A percentile compares a stretch with the other conserved stretches of the same genome.
Conservation (phyloP, 208 protist species). For the Acanthamoeba rhysodes region DNA sequence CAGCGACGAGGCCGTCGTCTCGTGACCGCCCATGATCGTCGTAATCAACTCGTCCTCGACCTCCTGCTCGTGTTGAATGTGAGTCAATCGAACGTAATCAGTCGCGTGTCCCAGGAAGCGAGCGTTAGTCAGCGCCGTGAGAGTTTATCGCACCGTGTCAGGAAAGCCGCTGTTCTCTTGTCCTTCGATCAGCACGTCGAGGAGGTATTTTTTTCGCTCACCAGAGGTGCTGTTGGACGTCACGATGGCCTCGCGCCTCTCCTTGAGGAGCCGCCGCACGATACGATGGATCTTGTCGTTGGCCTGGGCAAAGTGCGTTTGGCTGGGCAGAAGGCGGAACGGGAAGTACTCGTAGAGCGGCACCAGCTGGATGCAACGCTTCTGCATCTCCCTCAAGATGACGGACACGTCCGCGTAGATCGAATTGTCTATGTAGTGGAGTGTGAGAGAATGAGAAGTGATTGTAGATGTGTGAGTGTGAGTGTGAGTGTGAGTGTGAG, state of each 20-base stretch:
- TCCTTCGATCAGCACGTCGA: slow-evolving; percentile 19
- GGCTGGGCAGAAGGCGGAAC: slow-evolving; percentile 36
- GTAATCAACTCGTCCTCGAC: slow-evolving; percentile 68
- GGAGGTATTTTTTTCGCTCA: slow-evolving; percentile 18
- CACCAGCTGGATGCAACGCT: slow-evolving; percentile 38
- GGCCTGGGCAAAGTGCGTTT: not conserved
- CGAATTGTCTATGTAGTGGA: slow-evolving; percentile 16
- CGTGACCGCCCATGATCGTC: slow-evolving; percentile 69
- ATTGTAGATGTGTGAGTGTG: no score
- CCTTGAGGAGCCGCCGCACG: slow-evolving; percentile 44
- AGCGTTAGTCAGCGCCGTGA: no score
- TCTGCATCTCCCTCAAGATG: slow-evolving; percentile 54
- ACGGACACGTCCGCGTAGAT: slow-evolving; percentile 42
- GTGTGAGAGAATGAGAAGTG: no score
- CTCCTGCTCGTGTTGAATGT: not conserved
- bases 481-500: not conserved
- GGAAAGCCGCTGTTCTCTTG: slow-evolving; percentile 56
- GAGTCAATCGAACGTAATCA: no score
- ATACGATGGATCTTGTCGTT: slow-evolving; percentile 70
- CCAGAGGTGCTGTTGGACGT: not conserved
- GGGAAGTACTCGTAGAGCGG: slow-evolving; percentile 65
- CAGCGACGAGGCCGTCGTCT: slow-evolving; percentile 41
- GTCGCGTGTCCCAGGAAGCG: no score
- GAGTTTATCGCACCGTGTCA: no score
- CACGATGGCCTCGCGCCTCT: not conserved